Base-by-base conservation (phyloP, 2,329 filamentous ascomycete genomes). In the Penicillium sp. region DNA sequence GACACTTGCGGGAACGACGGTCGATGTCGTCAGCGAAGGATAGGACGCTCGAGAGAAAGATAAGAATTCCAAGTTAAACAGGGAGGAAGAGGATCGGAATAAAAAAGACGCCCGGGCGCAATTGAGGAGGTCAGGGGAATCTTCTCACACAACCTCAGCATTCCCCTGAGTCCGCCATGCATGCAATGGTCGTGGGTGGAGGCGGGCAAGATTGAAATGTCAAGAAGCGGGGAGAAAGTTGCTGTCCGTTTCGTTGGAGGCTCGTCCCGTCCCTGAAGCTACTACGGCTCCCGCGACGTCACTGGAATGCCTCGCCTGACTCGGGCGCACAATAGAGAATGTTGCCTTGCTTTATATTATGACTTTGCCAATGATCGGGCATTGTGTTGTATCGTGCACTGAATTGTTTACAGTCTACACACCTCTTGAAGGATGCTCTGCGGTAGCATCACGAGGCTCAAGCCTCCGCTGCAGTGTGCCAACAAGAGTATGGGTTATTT, bases 121-220 rank as follows among this genome's bases (percentile, higher is more conserved):
- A 60, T 60, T 30, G 31, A 47, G 46, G 46, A 58, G 47, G 46
- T 50, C 31, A 58, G 49, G 49, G 35, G 44, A 46, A 59, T 57
- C 46, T 58, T 57, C 46, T 58, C 61, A 58, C 58, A 58, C 57
- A 61, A n/a, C 56, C 41, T 17, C 46, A 31, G 38, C 48, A 54
- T 57, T 56, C 54, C 54, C 59, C 41, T 29, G 48, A 48, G 44
- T 8, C 35, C 41, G 48, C 41, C 21, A 47, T 47, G 54, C 54
- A 53, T 48, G 23, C 7, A 38, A 44, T 41, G 23, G 29, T 31
- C 9, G 49, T 21, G 13, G 29, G 49, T 21, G 29, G 23, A 52
- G 30, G 50, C 30, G 49, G 49, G 41, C 15, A 44, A 19, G 30
- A 41, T 35, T 50, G 35, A 60, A 50, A 56, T 50, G 57, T 41